Percentiles rank a stretch among this genome's conserved stretches.
Conservation (phyloP, 2,329 filamentous ascomycete species). For the Apiospora kogelbergensis region DNA sequence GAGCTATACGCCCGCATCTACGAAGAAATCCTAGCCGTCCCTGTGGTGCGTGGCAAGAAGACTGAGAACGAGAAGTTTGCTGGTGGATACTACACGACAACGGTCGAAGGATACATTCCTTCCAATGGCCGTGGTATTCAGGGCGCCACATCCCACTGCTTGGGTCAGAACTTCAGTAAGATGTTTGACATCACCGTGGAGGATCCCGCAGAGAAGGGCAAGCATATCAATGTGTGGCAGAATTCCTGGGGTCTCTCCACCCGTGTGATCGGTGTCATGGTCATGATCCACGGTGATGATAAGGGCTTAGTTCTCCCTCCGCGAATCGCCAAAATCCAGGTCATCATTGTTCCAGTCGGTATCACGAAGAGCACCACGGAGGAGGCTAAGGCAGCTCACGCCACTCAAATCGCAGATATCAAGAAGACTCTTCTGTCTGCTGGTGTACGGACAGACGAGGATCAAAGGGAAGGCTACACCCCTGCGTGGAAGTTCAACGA, state of each 20-base stretch:
- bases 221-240: constrained; percentile 89
- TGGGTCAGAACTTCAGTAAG: constrained; percentile 98
- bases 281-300: constrained; percentile 96
- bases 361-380: constrained; percentile 84
- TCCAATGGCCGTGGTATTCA: constrained; percentile 95
- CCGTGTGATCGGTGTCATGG: constrained; percentile 96
- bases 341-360: constrained; percentile 87
- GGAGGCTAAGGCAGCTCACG: constrained; percentile 75
- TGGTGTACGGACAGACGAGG: constrained; percentile 76
- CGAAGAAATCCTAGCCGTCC: constrained; percentile 89
- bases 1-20: constrained; percentile 92
- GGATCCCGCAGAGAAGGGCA: constrained; percentile 79
- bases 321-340: constrained; percentile 82
- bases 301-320: constrained; percentile 93
- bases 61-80: constrained; percentile 99
- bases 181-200: constrained; percentile 99
- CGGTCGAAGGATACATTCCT: constrained; percentile 94
- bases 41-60: constrained; percentile 89
- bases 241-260: constrained; percentile 99
- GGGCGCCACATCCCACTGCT: constrained; percentile 86
- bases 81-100: constrained; percentile 94
- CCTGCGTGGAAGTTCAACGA: constrained; percentile 99
- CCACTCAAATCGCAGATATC: constrained; percentile 73
- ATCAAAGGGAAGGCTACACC: constrained; percentile 87
- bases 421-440: constrained; percentile 67